phyloP scores from a whole-genome alignment of 305 asterid species.

The Striga hermonthica region DNA sequence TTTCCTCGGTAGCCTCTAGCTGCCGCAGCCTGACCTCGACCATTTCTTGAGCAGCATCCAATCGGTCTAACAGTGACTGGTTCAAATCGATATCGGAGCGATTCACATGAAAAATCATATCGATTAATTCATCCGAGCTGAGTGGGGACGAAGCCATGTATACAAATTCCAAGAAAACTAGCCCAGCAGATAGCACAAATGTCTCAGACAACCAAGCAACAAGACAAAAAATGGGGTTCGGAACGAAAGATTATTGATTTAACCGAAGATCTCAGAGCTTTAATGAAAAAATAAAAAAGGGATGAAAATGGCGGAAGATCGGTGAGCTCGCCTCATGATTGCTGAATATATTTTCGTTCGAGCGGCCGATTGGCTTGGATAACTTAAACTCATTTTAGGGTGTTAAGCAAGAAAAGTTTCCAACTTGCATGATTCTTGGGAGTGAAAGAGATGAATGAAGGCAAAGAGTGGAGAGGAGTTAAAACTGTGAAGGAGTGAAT shows the following conservation, averaged over 20 bases:
- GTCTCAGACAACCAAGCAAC: background rate
- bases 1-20: conserved; percentile 52
- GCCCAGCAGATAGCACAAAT: background rate
- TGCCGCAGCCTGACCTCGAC: conserved; percentile 55
- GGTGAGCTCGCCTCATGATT: background rate
- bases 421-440: conserved; percentile 10
- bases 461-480: too few species aligned
- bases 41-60: conserved; percentile 38
- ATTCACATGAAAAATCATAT: conserved; percentile 31
- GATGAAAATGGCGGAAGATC: background rate
- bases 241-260: background rate
- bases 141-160: background rate
- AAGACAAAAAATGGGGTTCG: background rate
- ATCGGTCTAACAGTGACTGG: conserved; percentile 38
- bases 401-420: background rate
- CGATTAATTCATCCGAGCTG: conserved; percentile 32
- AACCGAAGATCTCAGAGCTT: background rate
- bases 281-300: background rate
- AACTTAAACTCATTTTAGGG: background rate
- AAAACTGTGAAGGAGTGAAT: background rate
- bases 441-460: background rate
- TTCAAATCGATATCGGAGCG: conserved; percentile 50
- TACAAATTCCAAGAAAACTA: too few species aligned
- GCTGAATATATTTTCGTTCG: conserved; percentile 13
- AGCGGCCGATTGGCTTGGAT: background rate